Percentiles rank a stretch among this genome's conserved stretches.
Conservation (phyloP, 805 yeast genomes). For the Cyberlindnera bimundalis region DNA sequence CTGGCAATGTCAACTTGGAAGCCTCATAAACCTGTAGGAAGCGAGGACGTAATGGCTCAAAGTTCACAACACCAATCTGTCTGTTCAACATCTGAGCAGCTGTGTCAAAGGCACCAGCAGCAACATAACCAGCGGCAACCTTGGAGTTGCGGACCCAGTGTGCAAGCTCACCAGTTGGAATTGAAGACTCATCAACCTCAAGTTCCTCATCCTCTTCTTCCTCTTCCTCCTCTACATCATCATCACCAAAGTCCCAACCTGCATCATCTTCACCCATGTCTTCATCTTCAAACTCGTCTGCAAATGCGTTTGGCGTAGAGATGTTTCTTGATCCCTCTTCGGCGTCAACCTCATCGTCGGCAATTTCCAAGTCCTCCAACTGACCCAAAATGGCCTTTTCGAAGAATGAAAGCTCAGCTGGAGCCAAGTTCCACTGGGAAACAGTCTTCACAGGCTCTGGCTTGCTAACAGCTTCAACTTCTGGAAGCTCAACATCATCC, state of each 20-base stretch:
- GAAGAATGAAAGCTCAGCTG: slow-evolving; percentile 70
- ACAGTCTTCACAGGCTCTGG: slow-evolving; percentile 48
- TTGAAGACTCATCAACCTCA: slow-evolving; percentile 31
- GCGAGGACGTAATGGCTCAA: slow-evolving; percentile 81
- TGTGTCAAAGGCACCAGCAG: slow-evolving; percentile 94
- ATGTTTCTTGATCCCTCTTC: slow-evolving; percentile 24
- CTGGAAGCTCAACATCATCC: slow-evolving; percentile 64
- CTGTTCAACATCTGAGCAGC: slow-evolving; percentile 91
- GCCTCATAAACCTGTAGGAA: slow-evolving; percentile 84
- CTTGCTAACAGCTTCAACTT: slow-evolving; percentile 38
- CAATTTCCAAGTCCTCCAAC: slow-evolving; percentile 58
- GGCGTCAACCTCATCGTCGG: slow-evolving; percentile 38
- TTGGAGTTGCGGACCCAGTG: slow-evolving; percentile 87
- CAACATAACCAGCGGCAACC: slow-evolving; percentile 87
- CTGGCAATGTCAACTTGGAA: slow-evolving; percentile 70
- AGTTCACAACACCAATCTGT: slow-evolving; percentile 82
- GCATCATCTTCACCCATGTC: slow-evolving; percentile 46
- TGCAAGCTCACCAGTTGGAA: slow-evolving; percentile 50
- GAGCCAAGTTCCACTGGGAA: slow-evolving; percentile 78
- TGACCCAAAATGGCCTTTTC: slow-evolving; percentile 82
- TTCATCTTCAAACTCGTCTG: slow-evolving; percentile 41
- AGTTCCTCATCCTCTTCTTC: slow-evolving; percentile 52
- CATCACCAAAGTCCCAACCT: slow-evolving; percentile 83
- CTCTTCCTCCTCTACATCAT: slow-evolving; percentile 64
- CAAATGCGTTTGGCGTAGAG: slow-evolving; percentile 21